Evolutionary conservation across 1,284 basidiomycete genomes (phyloP).

Genomic region (Meripilus lineatus): DNA sequence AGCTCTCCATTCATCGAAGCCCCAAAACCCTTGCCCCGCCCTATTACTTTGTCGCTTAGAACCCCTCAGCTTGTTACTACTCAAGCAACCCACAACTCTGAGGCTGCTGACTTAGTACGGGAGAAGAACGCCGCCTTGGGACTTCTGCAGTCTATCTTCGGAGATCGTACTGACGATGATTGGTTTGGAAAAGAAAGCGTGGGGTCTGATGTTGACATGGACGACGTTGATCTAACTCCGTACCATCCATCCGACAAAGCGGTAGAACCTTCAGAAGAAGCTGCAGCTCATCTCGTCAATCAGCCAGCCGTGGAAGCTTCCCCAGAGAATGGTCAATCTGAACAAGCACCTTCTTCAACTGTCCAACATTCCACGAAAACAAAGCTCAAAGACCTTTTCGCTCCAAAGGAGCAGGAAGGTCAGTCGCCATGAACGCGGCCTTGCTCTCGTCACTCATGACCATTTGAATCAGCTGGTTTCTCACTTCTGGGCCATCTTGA

Average conservation of each 20-base stretch:
- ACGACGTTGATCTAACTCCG: constrained; percentile 22
- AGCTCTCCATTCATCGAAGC: constrained; percentile 4
- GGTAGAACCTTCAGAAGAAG: constrained; percentile 9
- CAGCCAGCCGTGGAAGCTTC: too few species aligned
- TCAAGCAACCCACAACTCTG: not conserved
- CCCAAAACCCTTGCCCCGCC: constrained; percentile 2
- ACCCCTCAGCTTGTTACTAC: not conserved
- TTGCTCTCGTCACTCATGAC: not conserved
- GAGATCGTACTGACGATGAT: constrained; percentile 31
- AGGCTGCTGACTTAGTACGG: constrained; percentile 31
- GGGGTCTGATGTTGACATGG: constrained; percentile 44
- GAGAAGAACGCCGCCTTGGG: constrained; percentile 46
- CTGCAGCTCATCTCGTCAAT: too few species aligned
- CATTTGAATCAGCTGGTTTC: constrained; percentile 38
- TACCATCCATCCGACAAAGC: constrained; percentile 6
- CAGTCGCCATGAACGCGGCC: constrained; percentile 12
- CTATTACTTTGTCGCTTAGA: too few species aligned
- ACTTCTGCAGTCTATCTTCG: constrained; percentile 51
- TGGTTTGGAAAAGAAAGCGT: constrained; percentile 56
- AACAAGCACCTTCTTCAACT: not conserved
- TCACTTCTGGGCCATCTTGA: constrained; percentile 67
- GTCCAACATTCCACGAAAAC: constrained; percentile 7
- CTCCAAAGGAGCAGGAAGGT: constrained; percentile 63
- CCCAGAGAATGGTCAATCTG: not conserved
- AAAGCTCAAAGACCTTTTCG: constrained; percentile 65